Evolutionary conservation across 2,329 filamentous ascomycete genomes (phyloP), one percentile per base, ranked within the genome.

Genomic region (Fusarium sp.): DNA sequence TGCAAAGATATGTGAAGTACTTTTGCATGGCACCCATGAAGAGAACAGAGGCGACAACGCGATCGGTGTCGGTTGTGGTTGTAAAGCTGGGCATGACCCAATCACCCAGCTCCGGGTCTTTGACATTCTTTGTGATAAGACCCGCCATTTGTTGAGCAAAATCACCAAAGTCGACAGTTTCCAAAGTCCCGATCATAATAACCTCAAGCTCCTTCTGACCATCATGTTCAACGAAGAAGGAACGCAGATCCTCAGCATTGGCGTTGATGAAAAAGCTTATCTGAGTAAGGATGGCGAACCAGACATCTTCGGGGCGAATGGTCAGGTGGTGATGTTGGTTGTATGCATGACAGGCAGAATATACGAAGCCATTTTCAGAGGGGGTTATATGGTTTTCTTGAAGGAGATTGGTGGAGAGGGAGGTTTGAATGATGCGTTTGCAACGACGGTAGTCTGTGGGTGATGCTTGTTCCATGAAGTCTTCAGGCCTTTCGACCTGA

Each of bases 301-400:
- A 88, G 18, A 87, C 72, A 60, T 88, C 85, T 28, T 88, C 85
- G 0, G 85, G 85, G 2, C 85, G 82, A 47, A 87, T 75, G 3
- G 72, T 74, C 0, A 87, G 79, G 59, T 85, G 79, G 55, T 83
- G 81, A 57, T 86, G 82, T 3, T 75, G 13, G 62, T 73, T 81
- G 64, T 85, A 85, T 3, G 83, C 82, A n/a, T 76, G 49, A 23
- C 79, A 73, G n/a, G 71, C 76, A 0, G 78, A 75, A 40, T 76
- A 68, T 12, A 85, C 77, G 37, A 85, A 53, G 4, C 49, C 23
- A 51, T 84, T 83, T 11, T 47, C 49, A 1, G 46, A 63, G 1
- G 66, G 51, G 1, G 25, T 42, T 11, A 57, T 25, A 20, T 49
- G 43, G 5, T 20, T 13, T n/a, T 42, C 25, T 5, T 47, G 13